These are phyloP conservation scores for Fusarium sp. DNA, from an alignment of 2,329 filamentous ascomycete species.

Conservation along the genomic window DNA sequence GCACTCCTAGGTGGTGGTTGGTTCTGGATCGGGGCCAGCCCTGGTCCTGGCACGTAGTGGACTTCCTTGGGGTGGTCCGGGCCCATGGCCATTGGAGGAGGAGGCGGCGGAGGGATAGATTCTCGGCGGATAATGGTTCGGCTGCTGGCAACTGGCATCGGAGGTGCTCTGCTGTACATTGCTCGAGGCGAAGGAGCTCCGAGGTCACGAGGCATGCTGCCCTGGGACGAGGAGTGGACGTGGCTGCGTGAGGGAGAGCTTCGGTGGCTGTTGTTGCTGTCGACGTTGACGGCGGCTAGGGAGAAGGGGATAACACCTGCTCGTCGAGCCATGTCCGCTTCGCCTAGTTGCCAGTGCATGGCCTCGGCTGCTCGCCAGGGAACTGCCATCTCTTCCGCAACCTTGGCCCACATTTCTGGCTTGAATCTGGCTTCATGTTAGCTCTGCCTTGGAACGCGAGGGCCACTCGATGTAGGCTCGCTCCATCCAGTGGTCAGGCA, in stretches of 20 bases:
- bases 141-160: conserved; percentile 49
- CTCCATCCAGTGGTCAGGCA: neutral
- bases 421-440: conserved; percentile 77
- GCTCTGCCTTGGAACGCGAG: neutral
- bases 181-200: conserved; percentile 55
- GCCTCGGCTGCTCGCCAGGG: conserved; percentile 96
- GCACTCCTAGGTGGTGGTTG: conserved; percentile 54
- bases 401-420: conserved; percentile 96
- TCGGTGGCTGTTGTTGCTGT: conserved; percentile 54
- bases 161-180: conserved; percentile 54
- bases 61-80: conserved; percentile 47
- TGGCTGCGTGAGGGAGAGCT: conserved; percentile 54
- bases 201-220: conserved; percentile 58
- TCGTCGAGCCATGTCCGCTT: conserved; percentile 91
- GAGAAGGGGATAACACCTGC: conserved; percentile 91
- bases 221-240: conserved; percentile 61
- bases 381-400: conserved; percentile 93
- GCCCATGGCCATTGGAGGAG: conserved; percentile 45
- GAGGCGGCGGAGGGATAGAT: conserved; percentile 49
- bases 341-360: conserved; percentile 98
- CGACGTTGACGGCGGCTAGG: conserved; percentile 68
- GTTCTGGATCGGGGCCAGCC: conserved; percentile 66
- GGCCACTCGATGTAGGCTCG: neutral
- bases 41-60: conserved; percentile 53
- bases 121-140: conserved; percentile 58